Percentiles rank a stretch among this genome's conserved stretches.
Conservation (phyloP, 805 yeast genomes). For the Sungouiozyma ichnusensis region DNA sequence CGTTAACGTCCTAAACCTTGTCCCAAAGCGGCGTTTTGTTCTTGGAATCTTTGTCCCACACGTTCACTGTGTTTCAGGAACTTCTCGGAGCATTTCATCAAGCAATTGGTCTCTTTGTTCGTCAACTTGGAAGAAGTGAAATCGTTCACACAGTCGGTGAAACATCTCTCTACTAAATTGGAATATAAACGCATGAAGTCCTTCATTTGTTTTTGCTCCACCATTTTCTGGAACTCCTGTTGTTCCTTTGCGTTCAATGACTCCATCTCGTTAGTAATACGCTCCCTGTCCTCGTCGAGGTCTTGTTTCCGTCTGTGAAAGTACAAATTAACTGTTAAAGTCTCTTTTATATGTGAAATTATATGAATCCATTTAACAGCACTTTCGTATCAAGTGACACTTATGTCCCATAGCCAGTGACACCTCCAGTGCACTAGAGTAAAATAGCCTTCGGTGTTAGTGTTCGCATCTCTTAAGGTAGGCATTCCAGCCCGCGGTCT, state of each 20-base stretch:
- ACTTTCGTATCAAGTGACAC: conserved; percentile 1
- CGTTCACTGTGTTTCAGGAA: conserved; percentile 97
- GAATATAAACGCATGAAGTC: conserved; percentile 97
- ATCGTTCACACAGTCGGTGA: conserved; percentile 95
- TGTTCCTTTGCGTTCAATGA: conserved; percentile 92
- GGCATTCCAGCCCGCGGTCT: conserved; percentile 92
- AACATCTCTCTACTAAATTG: conserved; percentile 91
- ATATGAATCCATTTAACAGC: not conserved
- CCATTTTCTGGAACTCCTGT: conserved; percentile 89
- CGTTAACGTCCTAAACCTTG: conserved; percentile 44
- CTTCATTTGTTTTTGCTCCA: conserved; percentile 96
- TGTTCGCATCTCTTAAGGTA: conserved; percentile 38
- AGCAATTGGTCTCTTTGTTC: conserved; percentile 74
- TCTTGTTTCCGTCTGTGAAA: not conserved
- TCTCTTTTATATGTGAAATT: not conserved
- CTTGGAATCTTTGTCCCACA: conserved; percentile 98
- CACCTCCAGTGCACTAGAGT: not conserved
- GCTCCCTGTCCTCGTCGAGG: not conserved
- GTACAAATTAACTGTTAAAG: not conserved
- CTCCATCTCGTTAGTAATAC: conserved; percentile 70
- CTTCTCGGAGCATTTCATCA: conserved; percentile 89
- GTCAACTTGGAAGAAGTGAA: conserved; percentile 88
- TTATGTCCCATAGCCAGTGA: not conserved
- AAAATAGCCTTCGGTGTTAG: not conserved
- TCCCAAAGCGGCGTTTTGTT: conserved; percentile 77